Evolutionary conservation across 75 land plant species (phyloP).

Genomic region (Picea sitchensis): DNA sequence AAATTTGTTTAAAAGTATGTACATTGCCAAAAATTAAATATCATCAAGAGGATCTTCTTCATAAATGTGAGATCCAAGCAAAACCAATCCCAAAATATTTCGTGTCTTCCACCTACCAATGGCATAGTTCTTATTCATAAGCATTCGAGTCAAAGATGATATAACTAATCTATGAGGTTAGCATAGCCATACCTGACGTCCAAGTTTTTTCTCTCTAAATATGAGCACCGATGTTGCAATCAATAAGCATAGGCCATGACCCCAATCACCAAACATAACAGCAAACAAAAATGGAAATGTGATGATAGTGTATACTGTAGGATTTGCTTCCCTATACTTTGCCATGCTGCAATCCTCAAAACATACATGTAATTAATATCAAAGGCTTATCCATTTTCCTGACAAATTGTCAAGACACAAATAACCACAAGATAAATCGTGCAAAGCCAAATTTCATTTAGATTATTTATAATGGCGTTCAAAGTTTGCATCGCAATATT

Average conservation of each 20-base stretch:
- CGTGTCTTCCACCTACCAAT: background rate
- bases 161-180: background rate
- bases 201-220: constrained; percentile 65
- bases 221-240: constrained; percentile 76
- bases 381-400: background rate
- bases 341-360: constrained; percentile 66
- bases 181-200: constrained; percentile 62
- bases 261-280: constrained; percentile 99
- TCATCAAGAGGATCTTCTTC: background rate
- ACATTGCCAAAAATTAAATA: background rate
- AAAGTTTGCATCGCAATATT: background rate
- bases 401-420: background rate
- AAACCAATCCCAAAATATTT: background rate
- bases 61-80: background rate
- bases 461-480: background rate
- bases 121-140: background rate
- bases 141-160: background rate
- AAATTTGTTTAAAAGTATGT: background rate
- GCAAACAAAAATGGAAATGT: constrained; percentile 99
- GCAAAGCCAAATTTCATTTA: background rate
- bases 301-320: constrained; percentile 86
- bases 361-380: constrained; percentile 5
- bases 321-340: constrained; percentile 92
- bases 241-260: constrained; percentile 89
- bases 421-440: background rate